Base-by-base conservation (phyloP, 768 basidiomycete genomes). In the Lentinula raphanica region DNA sequence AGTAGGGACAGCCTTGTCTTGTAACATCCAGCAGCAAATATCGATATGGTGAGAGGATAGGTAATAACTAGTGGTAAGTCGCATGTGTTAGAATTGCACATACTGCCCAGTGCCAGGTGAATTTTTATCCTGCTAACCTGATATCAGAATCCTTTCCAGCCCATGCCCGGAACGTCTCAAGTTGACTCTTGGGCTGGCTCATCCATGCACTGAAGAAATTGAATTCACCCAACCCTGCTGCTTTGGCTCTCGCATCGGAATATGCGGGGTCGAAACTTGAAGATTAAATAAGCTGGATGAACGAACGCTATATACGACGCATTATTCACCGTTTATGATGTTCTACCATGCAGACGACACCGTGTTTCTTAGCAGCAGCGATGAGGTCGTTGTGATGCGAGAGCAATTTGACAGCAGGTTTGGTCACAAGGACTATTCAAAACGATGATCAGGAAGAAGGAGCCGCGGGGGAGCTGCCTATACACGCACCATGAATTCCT, bases 121-220 rank as follows among this genome's bases (percentile, higher is more conserved):
- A 5, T 44, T 21, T 44, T 23, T 9, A 1, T 42, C 23, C 23
- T 9, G 38, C 64, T 62, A 54, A 83, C 87, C 89, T 92, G 74
- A 96, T 94, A 64, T 96, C 94, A 32, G 90, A 92, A 69, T 94
- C 92, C 72, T 88, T 92, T 36, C 94, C 94, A 25, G 94, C 94
- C 94, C 94, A 97, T 6, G 90, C 90, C 58, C 86, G 85, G 84
- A 96, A 97, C 0, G 94, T 96, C 72, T 94, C 91, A 27, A 97
- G 80, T 72, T 97, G 94, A 65, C 84, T 87, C 74, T 97, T 97
- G 42, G 94, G 94, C 71, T 96, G 94, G 67, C 90, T 93, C 94
- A 97, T 97, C 92, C 94, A 96, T 36, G 93, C 91, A 64, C 78
- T 91, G 83, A 94, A 96, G 73, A 93, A 96, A 74, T 94, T 96